A percentile compares a stretch with the other conserved stretches of the same genome.
phyloP scores from a whole-genome alignment of 2,329 filamentous ascomycete species.

The Venturia oleaginea region DNA sequence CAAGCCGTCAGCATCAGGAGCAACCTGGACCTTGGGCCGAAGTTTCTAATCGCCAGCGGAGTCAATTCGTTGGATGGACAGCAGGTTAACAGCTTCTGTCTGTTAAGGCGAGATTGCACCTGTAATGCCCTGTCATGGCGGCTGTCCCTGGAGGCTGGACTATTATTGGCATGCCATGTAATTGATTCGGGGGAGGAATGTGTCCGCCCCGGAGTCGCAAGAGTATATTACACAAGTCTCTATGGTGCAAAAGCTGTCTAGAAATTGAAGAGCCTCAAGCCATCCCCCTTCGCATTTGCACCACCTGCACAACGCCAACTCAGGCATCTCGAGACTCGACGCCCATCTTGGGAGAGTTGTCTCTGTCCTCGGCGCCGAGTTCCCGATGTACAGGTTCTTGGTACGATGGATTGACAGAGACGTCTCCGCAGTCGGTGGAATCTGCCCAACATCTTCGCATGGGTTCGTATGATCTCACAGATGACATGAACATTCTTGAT shows the following conservation, averaged over 20 bases:
- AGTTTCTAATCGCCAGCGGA: neutral
- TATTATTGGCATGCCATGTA: neutral
- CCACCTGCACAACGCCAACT: neutral
- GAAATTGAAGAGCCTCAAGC: neutral
- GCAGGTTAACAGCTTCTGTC: neutral
- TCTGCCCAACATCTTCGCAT: neutral
- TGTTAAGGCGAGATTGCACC: neutral
- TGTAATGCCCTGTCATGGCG: neutral
- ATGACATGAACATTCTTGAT: neutral
- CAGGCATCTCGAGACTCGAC: neutral
- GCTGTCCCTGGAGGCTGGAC: neutral
- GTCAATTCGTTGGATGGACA: neutral
- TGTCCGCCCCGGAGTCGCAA: neutral
- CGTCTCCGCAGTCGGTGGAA: neutral
- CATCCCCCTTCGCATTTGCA: neutral
- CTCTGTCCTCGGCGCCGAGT: neutral
- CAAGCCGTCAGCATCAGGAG: neutral
- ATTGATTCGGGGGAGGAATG: neutral
- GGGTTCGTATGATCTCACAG: neutral
- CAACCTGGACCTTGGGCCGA: neutral
- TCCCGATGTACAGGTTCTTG: neutral
- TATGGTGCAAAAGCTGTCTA: neutral
- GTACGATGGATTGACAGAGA: neutral
- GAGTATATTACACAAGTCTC: neutral
- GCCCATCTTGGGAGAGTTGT: neutral